These are phyloP conservation scores for Knufia fluminis DNA, from an alignment of 2,329 filamentous ascomycete species.

Conservation along the genomic window DNA sequence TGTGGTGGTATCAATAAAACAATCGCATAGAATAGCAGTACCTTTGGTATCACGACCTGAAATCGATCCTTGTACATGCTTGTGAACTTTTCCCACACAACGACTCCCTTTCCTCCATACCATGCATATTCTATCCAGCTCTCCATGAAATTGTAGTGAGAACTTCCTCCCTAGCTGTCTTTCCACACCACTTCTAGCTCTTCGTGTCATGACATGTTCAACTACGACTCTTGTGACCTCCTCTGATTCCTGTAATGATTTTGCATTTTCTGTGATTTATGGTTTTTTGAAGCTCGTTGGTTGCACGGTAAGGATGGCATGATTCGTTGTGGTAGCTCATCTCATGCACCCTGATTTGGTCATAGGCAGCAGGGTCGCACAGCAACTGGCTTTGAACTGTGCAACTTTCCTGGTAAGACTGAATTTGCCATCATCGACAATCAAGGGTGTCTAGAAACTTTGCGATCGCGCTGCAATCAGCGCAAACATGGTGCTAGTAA, in stretches of 20 bases:
- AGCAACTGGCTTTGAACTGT: background rate
- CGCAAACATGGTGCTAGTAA: too few species aligned
- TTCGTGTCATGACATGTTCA: too few species aligned
- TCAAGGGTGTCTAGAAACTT: background rate
- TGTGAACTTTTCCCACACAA: constrained; percentile 6
- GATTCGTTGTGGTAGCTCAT: background rate
- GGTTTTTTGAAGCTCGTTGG: too few species aligned
- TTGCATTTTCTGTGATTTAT: too few species aligned
- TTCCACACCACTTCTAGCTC: background rate
- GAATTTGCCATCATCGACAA: constrained; percentile 5
- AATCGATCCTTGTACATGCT: constrained; percentile 7
- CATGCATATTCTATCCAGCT: background rate
- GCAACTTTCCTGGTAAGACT: too few species aligned
- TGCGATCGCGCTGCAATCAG: background rate
- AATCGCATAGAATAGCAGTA: constrained; percentile 4
- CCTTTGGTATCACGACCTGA: background rate
- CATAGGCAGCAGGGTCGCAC: background rate
- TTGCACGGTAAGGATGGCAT: too few species aligned
- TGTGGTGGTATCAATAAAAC: constrained; percentile 11
- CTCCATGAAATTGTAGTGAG: constrained; percentile 1
- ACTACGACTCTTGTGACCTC: too few species aligned
- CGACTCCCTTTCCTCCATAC: background rate
- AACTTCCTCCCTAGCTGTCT: background rate
- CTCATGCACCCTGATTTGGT: background rate
- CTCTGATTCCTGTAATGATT: too few species aligned